Evolutionary conservation across 495 filamentous ascomycete genomes (phyloP), one percentile per base, ranked within the genome.

Genomic region (Podospora pseudoanserina): DNA sequence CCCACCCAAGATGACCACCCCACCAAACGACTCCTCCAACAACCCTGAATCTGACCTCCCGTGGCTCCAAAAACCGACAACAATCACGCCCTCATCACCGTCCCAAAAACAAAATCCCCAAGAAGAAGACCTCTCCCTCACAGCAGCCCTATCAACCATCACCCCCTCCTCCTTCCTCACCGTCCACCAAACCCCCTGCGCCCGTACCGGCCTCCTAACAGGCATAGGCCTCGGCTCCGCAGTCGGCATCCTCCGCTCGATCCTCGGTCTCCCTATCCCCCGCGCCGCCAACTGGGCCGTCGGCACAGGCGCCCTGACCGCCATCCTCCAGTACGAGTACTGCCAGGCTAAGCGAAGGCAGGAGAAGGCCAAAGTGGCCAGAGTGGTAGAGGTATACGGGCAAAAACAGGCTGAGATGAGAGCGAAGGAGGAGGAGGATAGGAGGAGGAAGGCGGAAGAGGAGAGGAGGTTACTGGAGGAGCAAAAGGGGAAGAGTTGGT

Each of bases 201-300:
- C 91, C 4, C 87, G 94, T 30, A 89, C 95, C 71, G 88, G 91
- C 18, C 79, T 97, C 66, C 79, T 98, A 73, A 87, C 89, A 1
- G 95, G 93, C 27, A 95, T 98, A 72, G 89, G 86, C 2, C 84
- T 85, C 5, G 94, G 92, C 11, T 89, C 92, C 68, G 90, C 82
- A 23, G 75, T 92, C 34, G 93, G 94, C 57, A 89, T 87, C 53
- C 67, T 92, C 55, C 84, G 90, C 56, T 90, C 86, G 75, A 76
- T 97, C 15, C 78, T 91, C 61, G 89, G 93, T 11, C 63, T 79
- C 13, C 72, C 82, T 7, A 74, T 88, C 63, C 80, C 80, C 0
- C 83, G 76, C 72, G 89, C 91, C 5, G 89, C 87, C 32, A 94
- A 94, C 75, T 97, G 91, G 91, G 92, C 92, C 1, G 91, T 92